Conservation (phyloP, 2,329 filamentous ascomycete genomes). For the Dryadomyces quercivorus region DNA sequence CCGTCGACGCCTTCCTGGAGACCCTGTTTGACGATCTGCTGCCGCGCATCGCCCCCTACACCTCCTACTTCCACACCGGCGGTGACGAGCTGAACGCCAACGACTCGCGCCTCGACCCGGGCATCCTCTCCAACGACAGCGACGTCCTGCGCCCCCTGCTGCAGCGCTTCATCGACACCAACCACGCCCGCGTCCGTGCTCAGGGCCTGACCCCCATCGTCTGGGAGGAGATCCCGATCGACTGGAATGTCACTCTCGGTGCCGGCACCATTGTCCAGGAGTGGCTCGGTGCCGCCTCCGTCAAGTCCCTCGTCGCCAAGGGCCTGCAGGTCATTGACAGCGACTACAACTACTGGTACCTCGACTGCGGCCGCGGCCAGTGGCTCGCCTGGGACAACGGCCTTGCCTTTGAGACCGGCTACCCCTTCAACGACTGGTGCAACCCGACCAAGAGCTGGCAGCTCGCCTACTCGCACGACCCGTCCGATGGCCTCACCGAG, state of each 20-base stretch:
- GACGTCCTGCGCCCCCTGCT: constrained; percentile 60
- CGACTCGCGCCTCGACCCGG: constrained; percentile 61
- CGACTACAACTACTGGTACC: constrained; percentile 71
- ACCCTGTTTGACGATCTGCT: constrained; percentile 64
- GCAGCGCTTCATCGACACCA: constrained; percentile 62
- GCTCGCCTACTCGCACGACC: constrained; percentile 70
- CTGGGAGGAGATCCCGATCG: constrained; percentile 77
- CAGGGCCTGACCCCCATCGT: constrained; percentile 61
- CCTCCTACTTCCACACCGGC: constrained; percentile 71
- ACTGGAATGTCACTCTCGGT: constrained; percentile 65
- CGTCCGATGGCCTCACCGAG: constrained; percentile 48
- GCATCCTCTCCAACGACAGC: constrained; percentile 52
- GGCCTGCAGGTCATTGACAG: constrained; percentile 65
- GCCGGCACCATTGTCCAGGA: constrained; percentile 64
- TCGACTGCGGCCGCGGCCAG: constrained; percentile 71
- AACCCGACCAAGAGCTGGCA: constrained; percentile 70
- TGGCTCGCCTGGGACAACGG: constrained; percentile 62
- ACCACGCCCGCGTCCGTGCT: constrained; percentile 51
- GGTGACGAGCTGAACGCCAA: constrained; percentile 79
- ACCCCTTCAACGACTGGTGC: constrained; percentile 74
- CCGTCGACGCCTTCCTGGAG: constrained; percentile 59
- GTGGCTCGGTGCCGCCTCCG: constrained; percentile 56
- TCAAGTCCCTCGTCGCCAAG: constrained; percentile 44
- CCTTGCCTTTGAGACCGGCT: constrained; percentile 36
- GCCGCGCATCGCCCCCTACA: constrained; percentile 56